Evolutionary conservation across 2,329 filamentous ascomycete genomes (phyloP).

Genomic region (Exophiala sideris): DNA sequence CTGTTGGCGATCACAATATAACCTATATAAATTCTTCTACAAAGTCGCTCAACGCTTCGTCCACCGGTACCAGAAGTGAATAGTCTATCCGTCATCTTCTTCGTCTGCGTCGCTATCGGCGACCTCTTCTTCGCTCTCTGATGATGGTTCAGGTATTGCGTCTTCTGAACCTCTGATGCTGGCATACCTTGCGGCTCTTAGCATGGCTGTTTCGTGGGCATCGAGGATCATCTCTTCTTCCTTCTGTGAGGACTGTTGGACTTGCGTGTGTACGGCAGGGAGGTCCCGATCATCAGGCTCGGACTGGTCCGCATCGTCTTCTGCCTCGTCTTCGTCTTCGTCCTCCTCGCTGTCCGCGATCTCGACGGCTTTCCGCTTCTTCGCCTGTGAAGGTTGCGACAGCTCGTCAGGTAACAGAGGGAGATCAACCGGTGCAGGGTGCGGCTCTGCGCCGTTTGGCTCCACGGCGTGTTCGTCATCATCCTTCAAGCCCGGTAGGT

Average conservation of each 20-base stretch:
- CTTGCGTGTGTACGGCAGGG: not conserved
- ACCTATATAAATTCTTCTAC: no score
- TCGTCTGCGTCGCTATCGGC: not conserved
- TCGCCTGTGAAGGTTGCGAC: constrained; percentile 23
- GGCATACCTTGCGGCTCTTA: constrained; percentile 15
- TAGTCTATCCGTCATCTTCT: not conserved
- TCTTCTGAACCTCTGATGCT: constrained; percentile 22
- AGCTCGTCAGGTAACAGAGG: constrained; percentile 12
- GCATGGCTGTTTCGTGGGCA: constrained; percentile 12
- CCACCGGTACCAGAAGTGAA: no score
- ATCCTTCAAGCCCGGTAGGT: not conserved
- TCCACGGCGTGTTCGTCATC: constrained; percentile 3
- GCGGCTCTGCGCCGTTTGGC: constrained; percentile 6
- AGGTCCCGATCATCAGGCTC: constrained; percentile 10
- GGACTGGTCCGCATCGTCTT: constrained; percentile 26
- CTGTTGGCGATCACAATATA: no score
- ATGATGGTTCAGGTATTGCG: constrained; percentile 11
- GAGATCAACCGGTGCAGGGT: constrained; percentile 10
- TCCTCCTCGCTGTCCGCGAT: constrained; percentile 46
- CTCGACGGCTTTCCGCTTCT: constrained; percentile 44
- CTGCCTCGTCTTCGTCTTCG: constrained; percentile 31
- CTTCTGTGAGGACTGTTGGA: not conserved
- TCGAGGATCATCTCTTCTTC: constrained; percentile 24
- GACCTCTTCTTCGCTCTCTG: constrained; percentile 10
- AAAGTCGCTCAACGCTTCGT: no score